Percentiles rank a stretch among this genome's conserved stretches.
These are phyloP conservation scores for Backusella mclennaniae DNA, from an alignment of 192 early-diverging fungal genomes.

Conservation along the genomic window DNA sequence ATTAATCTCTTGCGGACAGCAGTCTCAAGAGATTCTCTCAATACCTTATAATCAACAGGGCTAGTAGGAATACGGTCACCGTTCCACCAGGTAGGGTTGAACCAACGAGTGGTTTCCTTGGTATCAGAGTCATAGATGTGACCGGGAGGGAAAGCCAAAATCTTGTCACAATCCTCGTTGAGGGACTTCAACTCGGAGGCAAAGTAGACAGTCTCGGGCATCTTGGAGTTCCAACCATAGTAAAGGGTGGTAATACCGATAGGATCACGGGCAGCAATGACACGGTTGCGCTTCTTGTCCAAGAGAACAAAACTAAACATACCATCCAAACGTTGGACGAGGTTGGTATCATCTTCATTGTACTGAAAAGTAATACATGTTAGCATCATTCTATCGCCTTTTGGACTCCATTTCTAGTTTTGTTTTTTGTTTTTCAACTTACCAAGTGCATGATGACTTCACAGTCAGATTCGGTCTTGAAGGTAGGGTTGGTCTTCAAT, in stretches of 20 bases:
- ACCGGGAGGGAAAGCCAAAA: slow-evolving; percentile 96
- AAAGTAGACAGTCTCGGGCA: slow-evolving; percentile 89
- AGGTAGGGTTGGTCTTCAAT: slow-evolving; percentile 69
- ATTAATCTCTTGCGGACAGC: slow-evolving; percentile 95
- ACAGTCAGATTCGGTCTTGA: slow-evolving; percentile 98
- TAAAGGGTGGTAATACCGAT: slow-evolving; percentile 98
- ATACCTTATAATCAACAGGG: slow-evolving; percentile 62
- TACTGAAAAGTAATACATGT: slow-evolving; percentile 53
- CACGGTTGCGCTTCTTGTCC: slow-evolving; percentile 76
- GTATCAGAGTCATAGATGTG: slow-evolving; percentile 85
- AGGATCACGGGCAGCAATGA: slow-evolving; percentile 92
- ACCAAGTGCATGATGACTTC: slow-evolving; percentile 94
- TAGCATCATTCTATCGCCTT: not conserved
- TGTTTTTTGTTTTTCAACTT: slow-evolving; percentile 16
- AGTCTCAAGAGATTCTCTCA: slow-evolving; percentile 79
- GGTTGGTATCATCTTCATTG: slow-evolving; percentile 76
- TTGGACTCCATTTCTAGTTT: not conserved
- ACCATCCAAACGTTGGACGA: slow-evolving; percentile 87
- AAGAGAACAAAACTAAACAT: slow-evolving; percentile 96
- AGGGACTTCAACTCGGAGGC: slow-evolving; percentile 94
- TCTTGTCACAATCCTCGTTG: slow-evolving; percentile 96
- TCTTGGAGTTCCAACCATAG: slow-evolving; percentile 80
- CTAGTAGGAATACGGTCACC: slow-evolving; percentile 50
- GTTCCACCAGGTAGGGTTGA: slow-evolving; percentile 90
- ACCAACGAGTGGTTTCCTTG: slow-evolving; percentile 81